Evolutionary conservation across 31 red algal species (phyloP), one percentile per base, ranked within the genome.

Genomic region (Endocladia muricata): DNA sequence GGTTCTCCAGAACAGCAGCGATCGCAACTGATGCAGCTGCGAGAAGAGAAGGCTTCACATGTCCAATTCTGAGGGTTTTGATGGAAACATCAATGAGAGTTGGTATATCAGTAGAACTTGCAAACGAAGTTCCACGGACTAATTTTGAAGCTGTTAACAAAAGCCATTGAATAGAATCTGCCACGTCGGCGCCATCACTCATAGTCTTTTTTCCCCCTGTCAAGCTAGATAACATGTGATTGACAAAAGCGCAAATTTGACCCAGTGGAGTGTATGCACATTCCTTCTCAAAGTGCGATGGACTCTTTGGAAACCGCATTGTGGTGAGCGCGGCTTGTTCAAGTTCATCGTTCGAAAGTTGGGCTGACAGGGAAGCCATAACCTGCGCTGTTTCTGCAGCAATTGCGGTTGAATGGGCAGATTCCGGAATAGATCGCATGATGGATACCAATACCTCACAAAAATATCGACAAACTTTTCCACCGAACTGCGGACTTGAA

Each of bases 401-500:
- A 41, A 81, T 90, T 48, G 72, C 44, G 21, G 72, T 48, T 44
- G 63, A 66, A 49, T 83, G 77, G 36, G 66, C 19, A 39, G 86
- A 90, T 41, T 22, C 47, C 17, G 72, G 26, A 3, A 75, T 36
- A 35, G 61, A 67, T 1, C 78, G 68, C 37, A 63, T 74, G 11
- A 77, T 25, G 30, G 30, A 76, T 17, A 77, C 71, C 35, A 90
- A 41, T 1, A 66, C 41, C 19, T 66, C 37, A 63, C 61, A 90
- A 38, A 90, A 43, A 70, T 77, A 75, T 6, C 86, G 62, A 55
- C 86, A 90, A 3, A 90, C 55, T 72, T 90, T 90, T 19, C 86
- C 86, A 55, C 86, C 47, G 59, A 83, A 90, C 51, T 90, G 86
- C 5, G 86, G 78, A 39, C 86, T 90, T 11, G 86, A 76, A 36